phyloP scores from a whole-genome alignment of 1,139 yeast genomes.

The Insectozyma bohioensis region DNA sequence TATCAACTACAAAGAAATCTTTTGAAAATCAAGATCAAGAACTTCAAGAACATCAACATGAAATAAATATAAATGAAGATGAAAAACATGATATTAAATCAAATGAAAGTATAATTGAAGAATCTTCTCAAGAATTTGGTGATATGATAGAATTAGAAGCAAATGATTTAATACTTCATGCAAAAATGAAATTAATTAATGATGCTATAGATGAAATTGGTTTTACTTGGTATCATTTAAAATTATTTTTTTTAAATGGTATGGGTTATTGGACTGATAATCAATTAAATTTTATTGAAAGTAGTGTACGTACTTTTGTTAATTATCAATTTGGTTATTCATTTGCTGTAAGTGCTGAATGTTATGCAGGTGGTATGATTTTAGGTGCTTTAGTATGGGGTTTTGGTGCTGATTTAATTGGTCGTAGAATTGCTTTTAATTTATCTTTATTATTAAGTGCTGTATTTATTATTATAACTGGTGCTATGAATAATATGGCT shows the following conservation, averaged over 20 bases:
- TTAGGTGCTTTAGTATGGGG: conserved; percentile 61
- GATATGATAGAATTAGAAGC: conserved; percentile 28
- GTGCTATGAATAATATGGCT: conserved; percentile 49
- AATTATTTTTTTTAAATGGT: conserved; percentile 48
- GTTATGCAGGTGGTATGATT: conserved; percentile 46
- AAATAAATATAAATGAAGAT: neutral
- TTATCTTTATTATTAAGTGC: conserved; percentile 51
- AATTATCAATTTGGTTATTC: conserved; percentile 42
- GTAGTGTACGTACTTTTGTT: conserved; percentile 36
- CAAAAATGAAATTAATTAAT: conserved; percentile 30
- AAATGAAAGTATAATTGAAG: conserved; percentile 10
- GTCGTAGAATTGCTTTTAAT: conserved; percentile 58
- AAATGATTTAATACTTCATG: conserved; percentile 23
- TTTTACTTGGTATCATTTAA: conserved; percentile 35
- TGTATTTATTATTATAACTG: conserved; percentile 50
- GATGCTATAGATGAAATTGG: conserved; percentile 39
- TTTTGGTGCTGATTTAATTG: conserved; percentile 58
- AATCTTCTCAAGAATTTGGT: conserved; percentile 16
- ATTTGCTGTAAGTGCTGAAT: conserved; percentile 31
- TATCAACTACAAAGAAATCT: too few species aligned
- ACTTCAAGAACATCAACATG: neutral
- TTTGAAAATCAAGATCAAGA: conserved; percentile 2
- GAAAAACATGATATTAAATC: conserved; percentile 5
- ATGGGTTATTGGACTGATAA: conserved; percentile 68
- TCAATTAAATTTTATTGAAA: conserved; percentile 46